Evolutionary conservation across 2,329 filamentous ascomycete genomes (phyloP), one percentile per base, ranked within the genome.

Genomic region (Xylariaceae sp.): DNA sequence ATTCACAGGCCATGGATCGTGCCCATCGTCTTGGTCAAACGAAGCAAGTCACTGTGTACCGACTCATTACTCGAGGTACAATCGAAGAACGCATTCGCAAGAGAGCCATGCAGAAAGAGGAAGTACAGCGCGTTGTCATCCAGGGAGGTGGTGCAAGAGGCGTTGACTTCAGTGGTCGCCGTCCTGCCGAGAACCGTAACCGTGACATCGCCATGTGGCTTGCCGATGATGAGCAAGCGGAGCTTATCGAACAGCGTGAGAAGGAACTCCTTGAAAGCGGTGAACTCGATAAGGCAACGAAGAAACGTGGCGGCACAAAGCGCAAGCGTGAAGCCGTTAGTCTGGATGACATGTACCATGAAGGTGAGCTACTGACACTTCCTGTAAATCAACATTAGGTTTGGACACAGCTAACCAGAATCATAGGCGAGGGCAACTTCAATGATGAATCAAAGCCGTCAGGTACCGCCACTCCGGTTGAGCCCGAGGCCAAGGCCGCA

Each of bases 121-220:
- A 99, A 74, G 94, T 99, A 65, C 93, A 97, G 75, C 91, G 94
- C 57, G 93, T 97, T 30, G 93, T 97, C 72, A 97, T 97, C 70
- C 89, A 90, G 53, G 94, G 93, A 67, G 92, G 92, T 59, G 92
- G 91, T 56, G 83, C 86, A 65, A 88, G 89, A 58, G 89, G 89
- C 63, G 93, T 97, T 63, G 94, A 97, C 79, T 97, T 99, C 81
- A 97, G 96, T 73, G 94, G 93, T 55, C 88, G 94, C 56, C 85
- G 88, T 64, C 87, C 87, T 62, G 82, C 88, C 4, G 93, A 97
- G 78, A 97, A 95, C 76, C 86, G 92, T 64, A 97, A 95, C 72
- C 95, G 96, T 76, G 94, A 99, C 71, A 97, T 97, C 75, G 94
- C 94, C 51, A 89, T 97, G 88, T 97, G 94, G 94, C 86, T 99